Percentiles rank a stretch among this genome's conserved stretches.
Conservation (phyloP, 768 basidiomycete genomes). For the Termitomyces sp. region DNA sequence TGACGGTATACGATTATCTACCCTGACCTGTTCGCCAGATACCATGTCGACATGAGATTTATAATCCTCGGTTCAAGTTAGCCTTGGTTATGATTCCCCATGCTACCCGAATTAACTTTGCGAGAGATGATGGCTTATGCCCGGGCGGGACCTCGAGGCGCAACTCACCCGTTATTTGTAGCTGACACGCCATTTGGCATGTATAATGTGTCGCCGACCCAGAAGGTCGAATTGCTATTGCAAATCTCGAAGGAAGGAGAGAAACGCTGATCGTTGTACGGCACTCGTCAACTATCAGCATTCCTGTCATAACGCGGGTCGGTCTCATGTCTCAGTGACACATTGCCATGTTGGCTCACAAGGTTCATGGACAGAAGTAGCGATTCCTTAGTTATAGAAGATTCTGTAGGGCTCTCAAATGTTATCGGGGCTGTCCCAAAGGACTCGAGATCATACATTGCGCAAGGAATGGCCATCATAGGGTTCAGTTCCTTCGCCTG, state of each 20-base stretch:
- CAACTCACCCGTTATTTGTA: conserved; percentile 75
- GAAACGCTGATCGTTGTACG: conserved; percentile 70
- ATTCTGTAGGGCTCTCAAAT: too few species aligned
- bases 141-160: conserved; percentile 78
- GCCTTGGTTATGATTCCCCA: conserved; percentile 70
- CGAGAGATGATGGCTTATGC: conserved; percentile 93
- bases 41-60: conserved; percentile 82
- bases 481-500: too few species aligned
- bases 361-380: conserved; percentile 70
- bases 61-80: conserved; percentile 94
- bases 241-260: conserved; percentile 89
- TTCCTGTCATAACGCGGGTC: conserved; percentile 93
- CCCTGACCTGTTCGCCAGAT: conserved; percentile 50
- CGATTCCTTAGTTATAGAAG: too few species aligned
- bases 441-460: too few species aligned
- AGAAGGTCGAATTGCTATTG: conserved; percentile 80
- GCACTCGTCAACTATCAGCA: conserved; percentile 67
- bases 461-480: too few species aligned
- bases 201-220: conserved; percentile 58
- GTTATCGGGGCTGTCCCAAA: too few species aligned
- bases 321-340: conserved; percentile 90
- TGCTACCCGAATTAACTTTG: conserved; percentile 79
- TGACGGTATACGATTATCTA: conserved; percentile 98
- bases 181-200: conserved; percentile 97
- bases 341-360: conserved; percentile 78